These are phyloP conservation scores for Phoma sp. DNA, from an alignment of 2,329 filamentous ascomycete species.

Conservation along the genomic window DNA sequence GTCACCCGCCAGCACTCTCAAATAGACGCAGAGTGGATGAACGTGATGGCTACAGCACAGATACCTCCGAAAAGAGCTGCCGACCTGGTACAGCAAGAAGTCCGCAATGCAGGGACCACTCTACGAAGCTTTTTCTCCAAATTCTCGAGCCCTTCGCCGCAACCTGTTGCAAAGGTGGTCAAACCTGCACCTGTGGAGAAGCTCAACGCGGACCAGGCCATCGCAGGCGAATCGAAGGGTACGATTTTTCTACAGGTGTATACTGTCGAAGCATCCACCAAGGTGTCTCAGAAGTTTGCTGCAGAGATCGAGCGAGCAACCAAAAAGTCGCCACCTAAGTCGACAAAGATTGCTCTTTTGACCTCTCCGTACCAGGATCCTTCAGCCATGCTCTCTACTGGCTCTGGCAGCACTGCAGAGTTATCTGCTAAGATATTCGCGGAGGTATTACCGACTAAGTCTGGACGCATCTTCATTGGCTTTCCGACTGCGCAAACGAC, in stretches of 20 bases:
- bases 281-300: constrained; percentile 73
- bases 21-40: constrained; percentile 90
- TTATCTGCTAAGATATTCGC: constrained; percentile 81
- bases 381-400: constrained; percentile 64
- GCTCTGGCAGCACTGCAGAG: constrained; percentile 56
- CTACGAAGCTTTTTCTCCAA: constrained; percentile 50
- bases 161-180: constrained; percentile 25
- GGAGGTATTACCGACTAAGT: constrained; percentile 86
- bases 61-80: constrained; percentile 51
- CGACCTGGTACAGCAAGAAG: constrained; percentile 43
- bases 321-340: constrained; percentile 93
- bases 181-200: constrained; percentile 30
- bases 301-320: constrained; percentile 92
- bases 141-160: constrained; percentile 36
- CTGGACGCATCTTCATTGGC: constrained; percentile 93
- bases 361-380: constrained; percentile 90
- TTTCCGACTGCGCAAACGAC: constrained; percentile 98
- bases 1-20: constrained; percentile 87
- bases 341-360: constrained; percentile 82
- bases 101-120: constrained; percentile 43
- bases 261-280: constrained; percentile 80
- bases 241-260: constrained; percentile 90
- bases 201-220: constrained; percentile 60
- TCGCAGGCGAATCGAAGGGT: constrained; percentile 72
- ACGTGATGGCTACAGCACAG: constrained; percentile 82